Base-by-base conservation (phyloP, 192 early-diverging fungal species). In the Coemansia sp. region DNA sequence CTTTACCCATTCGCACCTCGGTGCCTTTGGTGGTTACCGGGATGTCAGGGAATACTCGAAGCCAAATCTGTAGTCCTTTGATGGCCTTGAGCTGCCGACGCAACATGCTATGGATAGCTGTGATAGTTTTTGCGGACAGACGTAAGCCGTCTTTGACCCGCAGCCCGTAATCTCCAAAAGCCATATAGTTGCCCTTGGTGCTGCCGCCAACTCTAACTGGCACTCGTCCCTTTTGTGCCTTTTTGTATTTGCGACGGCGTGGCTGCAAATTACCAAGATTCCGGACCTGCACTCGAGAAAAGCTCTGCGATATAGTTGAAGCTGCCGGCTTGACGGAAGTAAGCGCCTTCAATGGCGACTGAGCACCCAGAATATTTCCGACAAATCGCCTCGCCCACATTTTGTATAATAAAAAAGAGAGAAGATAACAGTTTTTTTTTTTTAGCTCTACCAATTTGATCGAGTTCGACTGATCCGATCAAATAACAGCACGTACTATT, bases 1-100 rank as follows among this genome's bases (percentile, higher is more conserved):
- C 96, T 78, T 94, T 94, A 58, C 96, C 96, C 96, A 98, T 98
- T 79, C 96, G 85, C 37, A 86, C 83, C 72, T 94, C 96, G 26
- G 86, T 88, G 26, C 91, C 91, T 63, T 96, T 96, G 33, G 85
- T 86, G 0, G 92, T 90, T 14, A 95, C 92, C 7, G 96, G 96
- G 14, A 95, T 85, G 63, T 94, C 90, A 2, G 96, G 92, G 64
- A 94, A 95, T 46, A 90, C 86, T 30, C 91, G 82, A 65, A 94
- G 81, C 88, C 83, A 92, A 53, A 94, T 79, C 61, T 87, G 73
- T 21, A 88, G 82, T 0, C 86, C 93, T 80, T 96, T 98, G 72
- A 94, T 87, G 11, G 82, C 51, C 70, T 94, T 94, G 53, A 96
- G 84, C 55, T 90, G 87, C 19, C 93, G 80, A 23, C 84, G 80